Evolutionary conservation across 164 flowering plant species (phyloP).

Genomic region (Euptelea pleiosperma): DNA sequence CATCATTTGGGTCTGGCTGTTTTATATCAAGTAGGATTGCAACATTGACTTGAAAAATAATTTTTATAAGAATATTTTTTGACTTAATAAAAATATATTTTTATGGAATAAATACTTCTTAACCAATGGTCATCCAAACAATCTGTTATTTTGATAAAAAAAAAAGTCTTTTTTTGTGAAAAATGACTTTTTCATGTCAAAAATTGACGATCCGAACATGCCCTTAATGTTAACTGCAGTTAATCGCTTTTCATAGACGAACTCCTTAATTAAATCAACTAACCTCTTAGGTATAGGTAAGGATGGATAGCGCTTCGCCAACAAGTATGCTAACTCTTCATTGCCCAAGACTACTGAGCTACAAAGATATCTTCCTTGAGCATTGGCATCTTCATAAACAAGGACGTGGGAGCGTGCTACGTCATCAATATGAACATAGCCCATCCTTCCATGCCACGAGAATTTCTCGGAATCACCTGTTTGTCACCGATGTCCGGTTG

Average conservation of each 20-base stretch:
- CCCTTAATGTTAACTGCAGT: too few species aligned
- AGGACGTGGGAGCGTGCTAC: slow-evolving; percentile 78
- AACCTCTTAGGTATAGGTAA: slow-evolving; percentile 64
- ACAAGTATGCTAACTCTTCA: slow-evolving; percentile 45
- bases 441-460: slow-evolving; percentile 82
- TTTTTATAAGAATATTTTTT: not conserved
- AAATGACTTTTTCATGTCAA: not conserved
- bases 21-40: too few species aligned
- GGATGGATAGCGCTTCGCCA: slow-evolving; percentile 52
- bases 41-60: not conserved
- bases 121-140: too few species aligned
- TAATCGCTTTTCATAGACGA: too few species aligned
- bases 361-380: slow-evolving; percentile 75
- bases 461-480: slow-evolving; percentile 70
- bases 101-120: too few species aligned
- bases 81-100: not conserved
- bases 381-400: slow-evolving; percentile 52
- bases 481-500: too few species aligned
- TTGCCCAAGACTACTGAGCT: slow-evolving; percentile 60
- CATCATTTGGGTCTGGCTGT: too few species aligned
- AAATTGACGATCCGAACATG: too few species aligned
- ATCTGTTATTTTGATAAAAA: too few species aligned
- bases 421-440: slow-evolving; percentile 90
- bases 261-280: too few species aligned
- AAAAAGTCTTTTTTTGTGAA: too few species aligned